These are phyloP conservation scores for Dipodascopsis tothii DNA, from an alignment of 805 yeast species.

Conservation along the genomic window DNA sequence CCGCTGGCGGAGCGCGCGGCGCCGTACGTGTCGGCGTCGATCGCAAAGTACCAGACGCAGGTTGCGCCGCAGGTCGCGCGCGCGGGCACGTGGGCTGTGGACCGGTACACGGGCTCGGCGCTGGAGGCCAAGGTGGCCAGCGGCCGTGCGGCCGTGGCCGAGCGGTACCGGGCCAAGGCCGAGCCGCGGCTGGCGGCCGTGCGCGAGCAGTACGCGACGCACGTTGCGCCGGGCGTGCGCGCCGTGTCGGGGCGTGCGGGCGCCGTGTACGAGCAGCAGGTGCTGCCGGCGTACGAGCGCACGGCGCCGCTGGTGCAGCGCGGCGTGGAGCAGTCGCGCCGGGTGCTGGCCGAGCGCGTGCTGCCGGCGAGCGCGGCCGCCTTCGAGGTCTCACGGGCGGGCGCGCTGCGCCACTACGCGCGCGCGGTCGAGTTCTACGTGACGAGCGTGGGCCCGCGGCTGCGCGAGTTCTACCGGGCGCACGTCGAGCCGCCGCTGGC, in stretches of 20 bases:
- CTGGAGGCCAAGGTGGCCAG: too few species aligned
- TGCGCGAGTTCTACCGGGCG: not conserved
- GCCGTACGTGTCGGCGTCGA: not conserved
- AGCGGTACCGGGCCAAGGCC: not conserved
- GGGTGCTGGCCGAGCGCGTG: not conserved
- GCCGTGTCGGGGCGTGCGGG: not conserved
- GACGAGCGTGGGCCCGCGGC: not conserved
- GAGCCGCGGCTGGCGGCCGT: not conserved
- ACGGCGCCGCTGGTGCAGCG: not conserved
- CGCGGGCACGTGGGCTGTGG: not conserved
- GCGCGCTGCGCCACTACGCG: not conserved
- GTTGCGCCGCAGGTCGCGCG: not conserved
- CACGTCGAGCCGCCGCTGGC: not conserved
- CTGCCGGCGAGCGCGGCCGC: not conserved
- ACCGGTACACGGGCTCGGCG: not conserved
- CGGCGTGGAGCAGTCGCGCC: not conserved
- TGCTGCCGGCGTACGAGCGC: not conserved
- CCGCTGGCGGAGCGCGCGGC: not conserved
- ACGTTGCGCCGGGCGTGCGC: not conserved
- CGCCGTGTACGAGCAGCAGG: not conserved
- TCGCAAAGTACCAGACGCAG: not conserved
- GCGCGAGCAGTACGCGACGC: not conserved
- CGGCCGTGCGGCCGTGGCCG: not conserved
- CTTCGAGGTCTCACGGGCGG: not conserved
- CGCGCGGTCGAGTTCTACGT: not conserved